Evolutionary conservation across 1,139 yeast species (phyloP), one percentile per base, ranked within the genome.

Genomic region (Yamadazyma friedrichii): DNA sequence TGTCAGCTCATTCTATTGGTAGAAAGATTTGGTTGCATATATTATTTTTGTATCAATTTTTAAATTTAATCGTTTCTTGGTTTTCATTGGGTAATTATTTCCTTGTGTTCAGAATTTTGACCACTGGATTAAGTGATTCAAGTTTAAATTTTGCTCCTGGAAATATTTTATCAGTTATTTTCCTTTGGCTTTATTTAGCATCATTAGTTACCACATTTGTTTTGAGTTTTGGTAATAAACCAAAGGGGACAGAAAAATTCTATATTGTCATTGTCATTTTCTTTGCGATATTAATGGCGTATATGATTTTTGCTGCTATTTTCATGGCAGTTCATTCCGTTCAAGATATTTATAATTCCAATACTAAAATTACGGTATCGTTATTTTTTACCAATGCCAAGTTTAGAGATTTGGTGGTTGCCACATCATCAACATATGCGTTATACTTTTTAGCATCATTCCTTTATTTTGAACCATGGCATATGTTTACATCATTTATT

Each of bases 161-260:
- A 26, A 81, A 80, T 43, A 72, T 85, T 5, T 69, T 93, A 27
- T 82, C 95, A 3, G 93, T 87, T 8, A 74, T 91, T 1, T 85
- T 93, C 57, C 64, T 91, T 13, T 93, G 98, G 97, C 66, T 93
- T 29, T 93, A 93, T 56, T 74, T 88, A 42, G 88, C 93, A 2
- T 88, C 95, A 11, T 64, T 93, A n/a, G 85, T 88, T 12, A 85
- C 96, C 2, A 88, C 96, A 13, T 93, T 93, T 62, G 91, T 93
- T 41, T 67, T 93, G 48, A 83, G 96, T 38, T 84, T 93, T 63
- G 98, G 98, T 58, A 93, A 93, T 60, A 84, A 91, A 43, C 98
- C 98, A 2, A 84, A 83, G 53, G 97, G 98, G 31, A 88, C 98
- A 0, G 88, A 86, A 48, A 72, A 70, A 53, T 86, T 88, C 53